A percentile compares a stretch with the other conserved stretches of the same genome.
Conservation (phyloP, 306 rosid genomes). For the Geum urbanum region DNA sequence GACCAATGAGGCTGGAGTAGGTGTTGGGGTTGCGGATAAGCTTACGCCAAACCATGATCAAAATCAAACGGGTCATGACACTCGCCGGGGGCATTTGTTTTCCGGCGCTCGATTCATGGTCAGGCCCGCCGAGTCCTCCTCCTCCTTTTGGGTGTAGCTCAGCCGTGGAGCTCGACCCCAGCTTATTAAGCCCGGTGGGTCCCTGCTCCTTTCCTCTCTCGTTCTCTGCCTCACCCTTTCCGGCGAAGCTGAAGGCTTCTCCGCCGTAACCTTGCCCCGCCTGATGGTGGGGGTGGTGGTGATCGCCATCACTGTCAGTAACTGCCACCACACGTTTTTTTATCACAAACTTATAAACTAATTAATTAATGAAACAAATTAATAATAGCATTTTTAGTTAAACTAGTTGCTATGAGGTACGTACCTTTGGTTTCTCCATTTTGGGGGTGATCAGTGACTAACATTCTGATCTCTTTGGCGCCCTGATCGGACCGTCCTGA, state of each 20-base stretch:
- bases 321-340: conserved; percentile 13
- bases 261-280: conserved; percentile 35
- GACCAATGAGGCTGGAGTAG: conserved; percentile 89
- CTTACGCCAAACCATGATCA: conserved; percentile 98
- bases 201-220: conserved; percentile 43
- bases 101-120: conserved; percentile 14
- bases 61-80: conserved; percentile 88
- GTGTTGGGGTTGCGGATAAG: conserved; percentile 98
- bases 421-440: conserved; percentile 74
- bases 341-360: too few relatives aligned
- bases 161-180: conserved; percentile 67
- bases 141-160: conserved; percentile 63
- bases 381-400: neutral
- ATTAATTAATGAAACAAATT: neutral
- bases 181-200: conserved; percentile 53
- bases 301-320: conserved; percentile 29
- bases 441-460: conserved; percentile 72
- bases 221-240: conserved; percentile 41
- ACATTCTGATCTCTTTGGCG: conserved; percentile 93
- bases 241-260: conserved; percentile 54
- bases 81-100: conserved; percentile 99
- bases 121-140: conserved; percentile 31
- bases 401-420: neutral
- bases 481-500: conserved; percentile 89
- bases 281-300: conserved; percentile 10